These are phyloP conservation scores for Phytophthora vignae DNA, from an alignment of 352 stramenopile genomes.

Conservation along the genomic window DNA sequence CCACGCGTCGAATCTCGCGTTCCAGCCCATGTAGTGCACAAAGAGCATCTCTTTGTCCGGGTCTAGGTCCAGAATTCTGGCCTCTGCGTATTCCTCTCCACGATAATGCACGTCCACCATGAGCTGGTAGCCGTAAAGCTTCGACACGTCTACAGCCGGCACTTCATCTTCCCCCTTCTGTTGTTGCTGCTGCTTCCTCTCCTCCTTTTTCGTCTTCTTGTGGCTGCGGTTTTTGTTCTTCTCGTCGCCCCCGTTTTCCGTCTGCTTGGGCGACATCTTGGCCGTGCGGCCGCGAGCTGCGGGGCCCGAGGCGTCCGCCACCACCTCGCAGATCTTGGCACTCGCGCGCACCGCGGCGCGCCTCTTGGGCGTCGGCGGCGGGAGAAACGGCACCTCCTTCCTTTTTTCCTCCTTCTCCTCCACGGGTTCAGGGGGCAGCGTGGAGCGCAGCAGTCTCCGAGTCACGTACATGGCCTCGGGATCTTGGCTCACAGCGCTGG, in stretches of 20 bases:
- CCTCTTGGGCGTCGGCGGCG: constrained; percentile 28
- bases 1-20: constrained; percentile 77
- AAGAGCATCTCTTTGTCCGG: constrained; percentile 43
- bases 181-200: constrained; percentile 11
- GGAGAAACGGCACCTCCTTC: constrained; percentile 5
- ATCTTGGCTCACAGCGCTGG: neutral
- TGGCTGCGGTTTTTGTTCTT: constrained; percentile 21
- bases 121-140: constrained; percentile 48
- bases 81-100: constrained; percentile 66
- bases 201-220: constrained; percentile 45
- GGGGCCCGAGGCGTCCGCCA: constrained; percentile 12
- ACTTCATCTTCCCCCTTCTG: constrained; percentile 4
- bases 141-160: neutral
- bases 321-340: constrained; percentile 25
- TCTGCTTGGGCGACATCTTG: constrained; percentile 24
- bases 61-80: constrained; percentile 64
- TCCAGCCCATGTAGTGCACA: constrained; percentile 85
- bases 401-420: neutral
- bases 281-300: constrained; percentile 5
- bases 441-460: constrained; percentile 65
- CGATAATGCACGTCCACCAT: constrained; percentile 70
- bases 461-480: constrained; percentile 70
- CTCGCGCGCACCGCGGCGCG: constrained; percentile 27
- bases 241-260: constrained; percentile 24
- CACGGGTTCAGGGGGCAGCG: constrained; percentile 38